Evolutionary conservation across 306 rosid genomes (phyloP).

Genomic region (Cucurbita pepo): DNA sequence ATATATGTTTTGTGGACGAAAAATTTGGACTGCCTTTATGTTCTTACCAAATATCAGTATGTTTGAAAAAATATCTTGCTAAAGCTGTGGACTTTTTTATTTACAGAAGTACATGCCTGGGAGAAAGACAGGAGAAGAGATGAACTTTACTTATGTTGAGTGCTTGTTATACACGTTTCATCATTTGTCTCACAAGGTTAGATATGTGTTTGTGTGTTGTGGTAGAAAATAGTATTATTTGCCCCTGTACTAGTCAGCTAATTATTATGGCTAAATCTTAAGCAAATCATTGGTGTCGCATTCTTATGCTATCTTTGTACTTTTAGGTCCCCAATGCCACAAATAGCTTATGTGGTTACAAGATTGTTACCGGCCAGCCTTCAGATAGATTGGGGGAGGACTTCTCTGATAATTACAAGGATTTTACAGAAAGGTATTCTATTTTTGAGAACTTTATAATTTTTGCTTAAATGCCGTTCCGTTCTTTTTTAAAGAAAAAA

Average conservation of each 20-base stretch:
- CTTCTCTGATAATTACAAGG: constrained; percentile 59
- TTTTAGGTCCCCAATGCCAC: constrained; percentile 97
- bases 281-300: neutral
- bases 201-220: neutral
- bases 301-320: constrained; percentile 5
- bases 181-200: constrained; percentile 91
- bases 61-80: neutral
- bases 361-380: constrained; percentile 94
- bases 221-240: neutral
- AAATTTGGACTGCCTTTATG: neutral
- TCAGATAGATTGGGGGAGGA: constrained; percentile 99
- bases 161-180: constrained; percentile 90
- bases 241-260: neutral
- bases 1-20: neutral
- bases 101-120: constrained; percentile 78
- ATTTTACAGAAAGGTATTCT: constrained; percentile 73
- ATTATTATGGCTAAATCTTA: neutral
- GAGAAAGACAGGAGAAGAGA: constrained; percentile 88
- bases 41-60: neutral
- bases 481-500: neutral
- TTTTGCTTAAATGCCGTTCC: constrained; percentile 2
- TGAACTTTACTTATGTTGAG: constrained; percentile 83
- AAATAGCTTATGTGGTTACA: constrained; percentile 92
- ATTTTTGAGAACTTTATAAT: neutral
- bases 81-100: neutral